Evolutionary conservation across 495 filamentous ascomycete genomes (phyloP), one percentile per base, ranked within the genome.

Genomic region (Xylaria longipes): DNA sequence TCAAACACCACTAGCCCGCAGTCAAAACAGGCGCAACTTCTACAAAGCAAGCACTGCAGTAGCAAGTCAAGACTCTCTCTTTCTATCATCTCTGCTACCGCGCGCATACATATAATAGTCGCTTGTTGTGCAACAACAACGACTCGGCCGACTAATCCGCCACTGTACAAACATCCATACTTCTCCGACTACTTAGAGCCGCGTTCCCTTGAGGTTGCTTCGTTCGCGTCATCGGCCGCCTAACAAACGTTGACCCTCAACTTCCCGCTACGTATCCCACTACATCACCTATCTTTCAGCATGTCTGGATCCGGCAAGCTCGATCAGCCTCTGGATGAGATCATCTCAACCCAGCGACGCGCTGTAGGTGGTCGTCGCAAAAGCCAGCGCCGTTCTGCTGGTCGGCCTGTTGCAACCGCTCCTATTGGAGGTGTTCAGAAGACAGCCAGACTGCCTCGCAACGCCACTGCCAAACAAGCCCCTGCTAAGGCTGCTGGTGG

Each of bases 251-350:
- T 64, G 61, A 69, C 43, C 46, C 35, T 74, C 72, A 65, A 65
- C 70, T 68, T 72, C 54, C n/a, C 29, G 25, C 52, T 33, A 22
- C n/a, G 37, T 70, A 37, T 37, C 45, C 77, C 46, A 75, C 46
- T 62, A 41, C 71, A 78, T 71, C 72, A 74, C 73, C 65, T 61
- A 79, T 73, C 68, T 74, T 77, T 82, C 83, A 90, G 73, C 68
- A 97, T 97, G 94, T 93, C 94, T 85, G 62, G 88, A 82, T 93
- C 94, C 84, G 62, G 88, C 81, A 98, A 98, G 84, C 91, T 99
- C 74, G 94, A 98, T 81, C 89, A 94, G 85, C 93, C 94, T 84
- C 90, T 99, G 69, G 96, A 98, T 80, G 93, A 97, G 83, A 97
- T 99, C 81, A 88, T 98, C 87, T 92, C 90, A 76, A 90, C 88